Evolutionary conservation across 441 rosid genomes (phyloP).

Genomic region (Gossypium schwendimanii): DNA sequence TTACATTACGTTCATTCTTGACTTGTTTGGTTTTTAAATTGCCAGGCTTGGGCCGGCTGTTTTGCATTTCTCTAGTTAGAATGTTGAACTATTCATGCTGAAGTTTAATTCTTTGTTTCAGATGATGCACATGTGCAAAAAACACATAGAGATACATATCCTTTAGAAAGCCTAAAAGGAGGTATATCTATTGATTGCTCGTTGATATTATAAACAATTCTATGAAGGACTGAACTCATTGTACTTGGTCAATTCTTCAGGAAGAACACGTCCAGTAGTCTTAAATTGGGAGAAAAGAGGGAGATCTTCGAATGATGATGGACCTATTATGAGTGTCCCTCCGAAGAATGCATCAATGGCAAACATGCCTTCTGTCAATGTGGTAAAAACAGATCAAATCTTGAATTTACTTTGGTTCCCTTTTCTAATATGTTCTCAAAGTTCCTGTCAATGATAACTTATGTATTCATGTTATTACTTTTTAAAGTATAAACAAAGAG

Average conservation of each 20-base stretch:
- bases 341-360: conserved; percentile 37
- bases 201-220: conserved; percentile 5
- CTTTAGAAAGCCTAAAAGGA: conserved; percentile 52
- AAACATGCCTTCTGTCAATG: conserved; percentile 39
- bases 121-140: conserved; percentile 53
- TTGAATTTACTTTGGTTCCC: not conserved
- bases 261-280: conserved; percentile 57
- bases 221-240: conserved; percentile 14
- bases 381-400: conserved; percentile 34
- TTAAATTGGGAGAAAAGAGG: conserved; percentile 78
- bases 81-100: conserved; percentile 11
- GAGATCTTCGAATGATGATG: conserved; percentile 50
- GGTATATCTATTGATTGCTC: conserved; percentile 38
- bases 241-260: conserved; percentile 30
- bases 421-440: not conserved
- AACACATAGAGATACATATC: conserved; percentile 42
- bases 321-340: conserved; percentile 40
- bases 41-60: not conserved
- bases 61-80: not conserved
- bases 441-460: conserved; percentile 11
- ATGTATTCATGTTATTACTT: conserved; percentile 1
- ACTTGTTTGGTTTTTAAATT: not conserved
- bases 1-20: not conserved
- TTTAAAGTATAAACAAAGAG: conserved; percentile 58
- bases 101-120: conserved; percentile 31